phyloP scores from a whole-genome alignment of 2,329 filamentous ascomycete species.

The Penicillium italicum region DNA sequence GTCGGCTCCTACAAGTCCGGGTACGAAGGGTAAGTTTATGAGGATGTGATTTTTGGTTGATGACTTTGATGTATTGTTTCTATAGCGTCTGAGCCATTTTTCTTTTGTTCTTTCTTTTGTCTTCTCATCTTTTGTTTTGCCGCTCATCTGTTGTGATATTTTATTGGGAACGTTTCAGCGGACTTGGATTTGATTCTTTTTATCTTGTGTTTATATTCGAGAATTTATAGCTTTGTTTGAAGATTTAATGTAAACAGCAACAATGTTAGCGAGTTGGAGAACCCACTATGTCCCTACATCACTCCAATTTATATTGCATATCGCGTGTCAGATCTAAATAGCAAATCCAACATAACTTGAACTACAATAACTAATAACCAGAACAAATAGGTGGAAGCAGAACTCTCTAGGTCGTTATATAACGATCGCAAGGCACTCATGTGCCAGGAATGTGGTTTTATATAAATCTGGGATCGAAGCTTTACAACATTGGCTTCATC shows the following conservation, averaged over 20 bases:
- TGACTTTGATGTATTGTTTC: background rate
- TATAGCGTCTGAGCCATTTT: background rate
- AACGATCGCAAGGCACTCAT: no score
- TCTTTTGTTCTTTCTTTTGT: background rate
- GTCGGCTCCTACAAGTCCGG: constrained; percentile 22
- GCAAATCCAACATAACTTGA: background rate
- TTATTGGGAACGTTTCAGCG: background rate
- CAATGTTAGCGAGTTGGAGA: background rate
- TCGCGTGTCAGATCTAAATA: no score
- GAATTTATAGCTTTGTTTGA: background rate
- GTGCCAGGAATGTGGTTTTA: no score
- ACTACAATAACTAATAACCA: no score
- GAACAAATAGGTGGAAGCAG: no score
- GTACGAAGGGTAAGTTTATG: constrained; percentile 10
- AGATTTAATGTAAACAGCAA: constrained; percentile 2
- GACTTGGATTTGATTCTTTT: background rate
- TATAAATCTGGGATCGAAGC: no score
- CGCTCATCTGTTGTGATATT: background rate
- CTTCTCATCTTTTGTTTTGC: background rate
- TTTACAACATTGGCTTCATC: no score
- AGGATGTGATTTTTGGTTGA: background rate
- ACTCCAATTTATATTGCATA: background rate
- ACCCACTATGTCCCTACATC: background rate
- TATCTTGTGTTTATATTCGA: background rate
- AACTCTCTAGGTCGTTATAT: no score